Evolutionary conservation across 352 stramenopile species (phyloP), one percentile per base, ranked within the genome.

Genomic region (Phytophthora citricola): DNA sequence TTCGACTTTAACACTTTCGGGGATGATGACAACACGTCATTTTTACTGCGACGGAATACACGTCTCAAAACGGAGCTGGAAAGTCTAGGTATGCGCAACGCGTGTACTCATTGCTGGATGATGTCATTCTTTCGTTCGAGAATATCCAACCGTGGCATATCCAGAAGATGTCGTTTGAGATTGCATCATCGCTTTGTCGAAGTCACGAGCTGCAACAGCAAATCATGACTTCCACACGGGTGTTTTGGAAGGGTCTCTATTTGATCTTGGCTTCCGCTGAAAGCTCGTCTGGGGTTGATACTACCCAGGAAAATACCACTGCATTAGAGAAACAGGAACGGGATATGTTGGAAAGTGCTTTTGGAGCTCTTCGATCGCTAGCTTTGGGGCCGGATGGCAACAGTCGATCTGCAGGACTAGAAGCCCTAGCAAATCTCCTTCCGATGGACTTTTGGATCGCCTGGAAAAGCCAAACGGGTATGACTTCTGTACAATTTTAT

Each of bases 201-300:
- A 87, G 75, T 36, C 63, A 39, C 12, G 70, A 73, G 5, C 63
- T 94, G 0, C 86, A 91, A 55, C 63, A 88, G 17, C 79, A 92
- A 65, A 84, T 94, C 12, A 77, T 92, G 36, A 52, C 69, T 24
- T 81, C 73, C 17, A 92, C 83, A 5, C 75, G 85, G 9, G 57
- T 94, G 10, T 94, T 94, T 53, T 94, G 86, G 86, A 87, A 91
- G 62, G 82, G 78, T 2, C 59, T 94, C 15, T 92, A 94, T 53
- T 69, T 94, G 36, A 86, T 94, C 31, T 59, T 94, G 32, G 82
- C 80, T 10, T 90, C 82, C 8, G 82, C 83, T 5, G 85, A 90
- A 48, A 85, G 75, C 44, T 72, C 74, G 17, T 74, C 77, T 14
- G 79, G 70, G 29, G 69, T 79, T 40, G 69, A 86, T 26, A 66